phyloP scores from a whole-genome alignment of 2,329 filamentous ascomycete genomes.

The Xylariomycetidae sp. region DNA sequence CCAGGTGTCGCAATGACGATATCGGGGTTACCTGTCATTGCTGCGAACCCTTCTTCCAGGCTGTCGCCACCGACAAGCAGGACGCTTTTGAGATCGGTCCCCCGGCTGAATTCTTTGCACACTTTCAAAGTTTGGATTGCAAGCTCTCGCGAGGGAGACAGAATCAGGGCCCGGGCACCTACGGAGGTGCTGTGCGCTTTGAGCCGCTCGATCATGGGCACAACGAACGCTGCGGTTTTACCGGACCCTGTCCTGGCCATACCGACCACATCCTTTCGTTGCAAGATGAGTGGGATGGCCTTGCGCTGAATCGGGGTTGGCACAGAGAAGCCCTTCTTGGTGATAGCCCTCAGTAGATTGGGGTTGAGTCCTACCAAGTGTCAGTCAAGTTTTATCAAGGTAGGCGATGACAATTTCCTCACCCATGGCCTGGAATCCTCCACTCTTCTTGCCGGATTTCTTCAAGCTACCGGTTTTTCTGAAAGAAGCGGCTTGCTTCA shows the following conservation, averaged over 20 bases:
- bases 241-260: slow-evolving; percentile 99
- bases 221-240: slow-evolving; percentile 97
- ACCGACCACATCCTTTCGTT: slow-evolving; percentile 92
- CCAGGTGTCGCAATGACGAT: slow-evolving; percentile 97
- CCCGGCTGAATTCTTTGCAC: slow-evolving; percentile 86
- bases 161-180: slow-evolving; percentile 77
- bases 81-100: slow-evolving; percentile 79
- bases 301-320: slow-evolving; percentile 98
- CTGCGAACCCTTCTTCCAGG: slow-evolving; percentile 88
- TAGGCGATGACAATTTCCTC: slow-evolving; percentile 14
- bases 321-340: slow-evolving; percentile 89
- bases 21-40: slow-evolving; percentile 92
- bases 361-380: slow-evolving; percentile 61
- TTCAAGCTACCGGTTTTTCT: slow-evolving; percentile 79
- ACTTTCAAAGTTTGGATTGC: slow-evolving; percentile 94
- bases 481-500: slow-evolving; percentile 81
- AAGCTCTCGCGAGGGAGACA: slow-evolving; percentile 91
- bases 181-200: slow-evolving; percentile 84
- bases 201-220: slow-evolving; percentile 94
- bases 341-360: slow-evolving; percentile 83
- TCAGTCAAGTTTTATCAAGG: slow-evolving; percentile 7
- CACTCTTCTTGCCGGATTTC: slow-evolving; percentile 86
- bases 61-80: slow-evolving; percentile 92
- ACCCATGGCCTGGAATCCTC: slow-evolving; percentile 95
- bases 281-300: slow-evolving; percentile 85